These are phyloP conservation scores for Diutina catenulata DNA, from an alignment of 1,139 yeast genomes.

Conservation along the genomic window DNA sequence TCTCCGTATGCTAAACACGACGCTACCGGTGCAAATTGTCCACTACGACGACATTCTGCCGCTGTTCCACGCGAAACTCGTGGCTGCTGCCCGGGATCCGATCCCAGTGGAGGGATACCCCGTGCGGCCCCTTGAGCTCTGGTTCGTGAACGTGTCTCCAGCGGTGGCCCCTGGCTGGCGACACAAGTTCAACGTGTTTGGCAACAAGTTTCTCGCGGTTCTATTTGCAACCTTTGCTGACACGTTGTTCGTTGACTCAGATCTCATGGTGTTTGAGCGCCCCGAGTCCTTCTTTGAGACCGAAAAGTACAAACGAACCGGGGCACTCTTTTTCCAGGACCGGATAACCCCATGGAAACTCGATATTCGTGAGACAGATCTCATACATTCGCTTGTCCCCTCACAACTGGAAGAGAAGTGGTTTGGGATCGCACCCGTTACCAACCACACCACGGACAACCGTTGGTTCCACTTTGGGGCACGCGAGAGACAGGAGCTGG, in stretches of 20 bases:
- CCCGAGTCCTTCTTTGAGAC: conserved; percentile 11
- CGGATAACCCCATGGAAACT: conserved; percentile 7
- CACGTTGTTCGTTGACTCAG: conserved; percentile 13
- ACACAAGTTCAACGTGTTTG: conserved; percentile 12
- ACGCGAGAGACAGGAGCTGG: conserved; percentile 11
- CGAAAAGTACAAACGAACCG: conserved; percentile 10
- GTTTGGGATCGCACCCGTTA: conserved; percentile 6
- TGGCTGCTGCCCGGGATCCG: too few relatives aligned
- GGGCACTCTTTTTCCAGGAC: conserved; percentile 14
- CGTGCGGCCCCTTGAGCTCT: too few relatives aligned
- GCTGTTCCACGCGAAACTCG: too few relatives aligned
- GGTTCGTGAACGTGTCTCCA: conserved; percentile 13
- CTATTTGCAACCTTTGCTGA: conserved; percentile 15
- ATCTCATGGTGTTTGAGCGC: conserved; percentile 12
- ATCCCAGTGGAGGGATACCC: too few relatives aligned
- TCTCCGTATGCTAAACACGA: neutral
- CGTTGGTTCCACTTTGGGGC: conserved; percentile 11
- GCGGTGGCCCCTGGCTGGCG: conserved; percentile 1
- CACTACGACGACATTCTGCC: too few relatives aligned
- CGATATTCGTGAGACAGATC: neutral
- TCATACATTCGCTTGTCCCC: neutral
- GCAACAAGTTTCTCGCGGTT: conserved; percentile 15
- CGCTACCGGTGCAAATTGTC: neutral
- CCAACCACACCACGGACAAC: conserved; percentile 6
- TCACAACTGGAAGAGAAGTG: neutral